A percentile compares a stretch with the other conserved stretches of the same genome.
Evolutionary conservation across 805 yeast species (phyloP).

Genomic region (Ogataea ramenticola): DNA sequence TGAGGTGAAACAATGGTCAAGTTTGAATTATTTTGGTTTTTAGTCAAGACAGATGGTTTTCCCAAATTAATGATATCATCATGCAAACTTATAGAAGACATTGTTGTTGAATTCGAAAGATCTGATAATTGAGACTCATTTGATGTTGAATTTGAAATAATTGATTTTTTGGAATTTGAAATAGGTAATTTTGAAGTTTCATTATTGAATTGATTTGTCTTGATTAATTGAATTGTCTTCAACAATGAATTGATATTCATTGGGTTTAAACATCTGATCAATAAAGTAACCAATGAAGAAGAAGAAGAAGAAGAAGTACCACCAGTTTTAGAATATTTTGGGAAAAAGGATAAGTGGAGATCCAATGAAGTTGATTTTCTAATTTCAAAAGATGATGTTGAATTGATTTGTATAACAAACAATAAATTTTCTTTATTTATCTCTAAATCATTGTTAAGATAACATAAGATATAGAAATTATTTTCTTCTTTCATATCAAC

Average conservation of each 20-base stretch:
- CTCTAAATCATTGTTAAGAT: constrained; percentile 3
- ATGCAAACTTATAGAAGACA: constrained; percentile 4
- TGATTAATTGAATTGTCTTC: neutral
- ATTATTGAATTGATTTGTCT: neutral
- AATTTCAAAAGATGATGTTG: neutral
- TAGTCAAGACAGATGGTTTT: constrained; percentile 1
- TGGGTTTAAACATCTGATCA: neutral
- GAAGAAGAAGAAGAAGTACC: too few species aligned
- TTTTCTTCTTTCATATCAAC: neutral
- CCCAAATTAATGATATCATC: constrained; percentile 5
- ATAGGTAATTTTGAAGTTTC: neutral
- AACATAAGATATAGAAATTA: constrained; percentile 10
- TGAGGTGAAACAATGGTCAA: neutral
- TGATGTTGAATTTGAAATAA: constrained; percentile 17
- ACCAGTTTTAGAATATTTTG: neutral
- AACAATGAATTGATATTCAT: neutral
- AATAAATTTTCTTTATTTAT: constrained; percentile 4
- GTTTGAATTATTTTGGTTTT: neutral
- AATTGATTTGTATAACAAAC: constrained; percentile 11
- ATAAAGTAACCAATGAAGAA: neutral
- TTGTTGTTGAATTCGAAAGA: constrained; percentile 6
- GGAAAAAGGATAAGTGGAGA: constrained; percentile 5
- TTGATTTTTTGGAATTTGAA: neutral
- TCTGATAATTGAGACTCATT: constrained; percentile 16
- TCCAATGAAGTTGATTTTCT: constrained; percentile 15